Evolutionary conservation across 768 basidiomycete genomes (phyloP), one percentile per base, ranked within the genome.

Genomic region (Russula virescens): DNA sequence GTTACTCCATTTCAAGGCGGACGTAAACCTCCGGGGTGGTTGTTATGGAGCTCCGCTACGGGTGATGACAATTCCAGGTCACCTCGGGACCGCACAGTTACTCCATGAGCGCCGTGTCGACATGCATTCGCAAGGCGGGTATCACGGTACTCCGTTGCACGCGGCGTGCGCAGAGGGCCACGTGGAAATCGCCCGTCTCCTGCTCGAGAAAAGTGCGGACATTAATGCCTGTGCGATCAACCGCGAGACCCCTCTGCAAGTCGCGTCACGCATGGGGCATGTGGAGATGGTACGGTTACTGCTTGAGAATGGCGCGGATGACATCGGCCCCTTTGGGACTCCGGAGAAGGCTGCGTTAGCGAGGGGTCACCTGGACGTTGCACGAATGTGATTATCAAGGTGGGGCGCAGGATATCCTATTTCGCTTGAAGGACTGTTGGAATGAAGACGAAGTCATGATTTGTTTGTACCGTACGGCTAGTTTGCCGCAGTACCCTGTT

Each of bases 111-210:
- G 45, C 16, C 26, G 34, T 34, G 25, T 54, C 19, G 59, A 60
- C 35, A 60, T 60, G 45, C 46, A 60, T 4, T 25, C 11, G 8
- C 31, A 28, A 54, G 59, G 59, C 31, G 59, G 59, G 2, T 60
- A 53, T 45, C 7, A 60, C 25, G 59, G 59, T 4, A 60, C 59
- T 38, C 59, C 59, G 3, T 47, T 60, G 34, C 59, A 60, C 28
- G 59, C 59, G 21, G 59, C 59, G 8, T 54, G 51, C 0, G 59
- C 59, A 21, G 52, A 25, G 1, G 59, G 59, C 14, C 45, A 47
- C 25, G 19, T 47, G 19, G 59, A 54, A 13, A 54, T 60, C 8
- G 45, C 35, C 6, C 51, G 34, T 7, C 23, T 60, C 2, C 52
- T 60, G 31, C 45, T 60, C 1, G 34, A 60, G 18, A 43, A 47